A percentile compares a stretch with the other conserved stretches of the same genome.
Evolutionary conservation across 2,329 filamentous ascomycete genomes (phyloP).

Genomic region (Pseudogymnoascus sp.): DNA sequence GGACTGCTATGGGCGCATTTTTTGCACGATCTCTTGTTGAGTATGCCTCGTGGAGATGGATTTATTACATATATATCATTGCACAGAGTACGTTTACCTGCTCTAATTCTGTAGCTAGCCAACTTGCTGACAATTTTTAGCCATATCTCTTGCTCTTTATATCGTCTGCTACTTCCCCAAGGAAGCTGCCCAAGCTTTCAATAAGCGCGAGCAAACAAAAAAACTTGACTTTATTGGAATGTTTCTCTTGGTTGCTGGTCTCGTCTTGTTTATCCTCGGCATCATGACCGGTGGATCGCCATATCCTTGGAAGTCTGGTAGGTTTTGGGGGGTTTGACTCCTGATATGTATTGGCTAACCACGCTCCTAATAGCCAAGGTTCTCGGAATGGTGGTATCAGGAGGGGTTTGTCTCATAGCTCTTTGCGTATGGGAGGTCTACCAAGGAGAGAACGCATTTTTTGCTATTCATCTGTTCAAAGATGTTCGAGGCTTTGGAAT

Average conservation of each 20-base stretch:
- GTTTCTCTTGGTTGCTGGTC: slow-evolving; percentile 26
- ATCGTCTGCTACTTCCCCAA: slow-evolving; percentile 39
- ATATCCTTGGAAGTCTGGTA: slow-evolving; percentile 18
- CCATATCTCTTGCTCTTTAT: slow-evolving; percentile 32
- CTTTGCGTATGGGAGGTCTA: slow-evolving; percentile 23
- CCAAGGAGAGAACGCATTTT: slow-evolving; percentile 19
- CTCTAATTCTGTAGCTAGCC: background rate
- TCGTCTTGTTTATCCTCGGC: slow-evolving; percentile 28
- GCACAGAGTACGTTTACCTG: slow-evolving; percentile 27
- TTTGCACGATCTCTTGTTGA: slow-evolving; percentile 31
- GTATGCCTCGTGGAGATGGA: slow-evolving; percentile 31
- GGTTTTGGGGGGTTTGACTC: background rate
- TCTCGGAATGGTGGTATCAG: slow-evolving; percentile 26
- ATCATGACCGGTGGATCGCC: slow-evolving; percentile 29
- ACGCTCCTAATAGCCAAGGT: slow-evolving; percentile 15
- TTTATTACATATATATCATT: slow-evolving; percentile 38
- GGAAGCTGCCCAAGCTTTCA: background rate
- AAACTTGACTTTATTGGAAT: slow-evolving; percentile 27
- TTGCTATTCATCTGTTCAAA: slow-evolving; percentile 31
- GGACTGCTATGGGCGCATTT: slow-evolving; percentile 11
- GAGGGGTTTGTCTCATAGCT: slow-evolving; percentile 24
- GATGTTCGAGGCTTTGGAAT: slow-evolving; percentile 30
- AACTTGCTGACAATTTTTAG: slow-evolving; percentile 25
- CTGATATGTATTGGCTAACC: background rate
- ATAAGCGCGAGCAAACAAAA: slow-evolving; percentile 29